Base-by-base conservation (phyloP, 805 yeast species). In the Candida sanyiensis region DNA sequence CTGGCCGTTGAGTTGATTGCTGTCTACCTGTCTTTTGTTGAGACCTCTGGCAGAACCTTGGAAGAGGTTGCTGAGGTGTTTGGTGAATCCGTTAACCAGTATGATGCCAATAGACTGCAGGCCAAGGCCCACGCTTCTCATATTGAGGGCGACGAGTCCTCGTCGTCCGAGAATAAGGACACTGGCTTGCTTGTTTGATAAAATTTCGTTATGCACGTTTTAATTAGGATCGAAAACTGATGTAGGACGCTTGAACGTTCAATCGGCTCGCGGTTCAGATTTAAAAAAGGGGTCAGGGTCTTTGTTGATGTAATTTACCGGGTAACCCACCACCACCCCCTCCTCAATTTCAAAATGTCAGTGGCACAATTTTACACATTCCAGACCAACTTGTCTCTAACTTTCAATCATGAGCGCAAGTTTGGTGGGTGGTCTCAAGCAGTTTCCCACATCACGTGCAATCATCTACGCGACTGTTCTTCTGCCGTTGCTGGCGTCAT, bases 391-490 rank as follows among this genome's bases (percentile, higher is more conserved):
- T n/a, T n/a, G n/a, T n/a, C n/a, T n/a, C n/a, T n/a, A n/a, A n/a
- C n/a, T n/a, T n/a, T n/a, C n/a, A 24, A 8, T 13, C 7, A 52
- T 54, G 59, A 44, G 51, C 33, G 56, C 65, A 4, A 41, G 58
- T 8, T 55, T 69, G 3, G 64, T 65, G n/a, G 39, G 64, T 0
- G 70, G 70, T 2, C 58, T 67, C 44, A 46, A 44, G 13, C 43
- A 54, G 35, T 56, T 65, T 7, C 69, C 69, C 3, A 59, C 64
- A 7, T 55, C 69, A 8, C 55, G 54, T 39, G 22, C 40, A 5
- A 28, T 57, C 20, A 49, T 57, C 4, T 42, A 46, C 22, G 16
- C 47, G 20, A 40, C 61, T 1, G 35, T 57, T 7, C 46, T 44
- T 1, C 31, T 54, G 3, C 66, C 72, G 2, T 38, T 67, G 12